A percentile compares a stretch with the other conserved stretches of the same genome.
phyloP scores from a whole-genome alignment of 2,329 filamentous ascomycete genomes.

The Allantophomopsis lycopodina region DNA sequence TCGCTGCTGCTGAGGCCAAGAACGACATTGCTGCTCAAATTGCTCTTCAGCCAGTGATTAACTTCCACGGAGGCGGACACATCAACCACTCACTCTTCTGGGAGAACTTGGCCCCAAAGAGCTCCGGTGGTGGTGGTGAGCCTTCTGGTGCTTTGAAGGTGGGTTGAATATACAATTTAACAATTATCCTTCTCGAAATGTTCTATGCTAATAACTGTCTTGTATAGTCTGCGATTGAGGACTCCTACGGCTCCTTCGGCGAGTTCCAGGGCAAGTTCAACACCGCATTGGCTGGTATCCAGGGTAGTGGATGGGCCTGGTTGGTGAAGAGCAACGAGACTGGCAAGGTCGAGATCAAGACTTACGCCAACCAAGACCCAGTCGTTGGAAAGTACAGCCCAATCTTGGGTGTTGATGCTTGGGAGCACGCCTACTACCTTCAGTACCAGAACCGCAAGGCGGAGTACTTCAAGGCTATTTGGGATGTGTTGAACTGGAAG shows the following conservation, averaged over 20 bases:
- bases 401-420: constrained; percentile 80
- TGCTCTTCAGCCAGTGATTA: constrained; percentile 41
- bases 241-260: constrained; percentile 34
- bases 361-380: constrained; percentile 78
- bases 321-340: constrained; percentile 40
- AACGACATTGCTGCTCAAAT: constrained; percentile 38
- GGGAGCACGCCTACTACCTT: constrained; percentile 93
- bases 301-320: constrained; percentile 46
- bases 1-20: constrained; percentile 39
- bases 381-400: constrained; percentile 74
- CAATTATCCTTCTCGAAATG: no score
- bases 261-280: constrained; percentile 44
- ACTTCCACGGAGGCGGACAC: constrained; percentile 56
- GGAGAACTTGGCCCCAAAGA: constrained; percentile 55
- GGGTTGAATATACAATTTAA: background rate
- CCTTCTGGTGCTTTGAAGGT: constrained; percentile 33
- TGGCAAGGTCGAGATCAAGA: constrained; percentile 43
- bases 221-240: constrained; percentile 18
- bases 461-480: constrained; percentile 87
- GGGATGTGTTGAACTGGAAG: constrained; percentile 96
- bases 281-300: constrained; percentile 41
- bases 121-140: constrained; percentile 47
- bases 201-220: background rate
- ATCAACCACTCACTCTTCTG: constrained; percentile 57
- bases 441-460: constrained; percentile 97